These are phyloP conservation scores for Cyclostephanos invisitatus DNA, from an alignment of 108 stramenopile genomes.

Conservation along the genomic window DNA sequence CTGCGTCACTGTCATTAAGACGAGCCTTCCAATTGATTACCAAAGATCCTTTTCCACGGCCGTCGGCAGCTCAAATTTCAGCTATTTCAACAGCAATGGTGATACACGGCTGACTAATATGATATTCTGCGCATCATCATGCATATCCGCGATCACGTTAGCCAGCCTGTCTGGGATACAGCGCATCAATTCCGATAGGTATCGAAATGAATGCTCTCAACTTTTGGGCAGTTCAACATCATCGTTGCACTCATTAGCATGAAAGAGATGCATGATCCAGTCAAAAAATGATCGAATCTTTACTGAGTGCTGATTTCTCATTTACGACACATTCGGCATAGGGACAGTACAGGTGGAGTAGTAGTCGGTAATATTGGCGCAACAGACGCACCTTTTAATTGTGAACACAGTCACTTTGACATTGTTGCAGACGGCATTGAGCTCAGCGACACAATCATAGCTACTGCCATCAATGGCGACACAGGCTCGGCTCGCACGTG, in stretches of 20 bases:
- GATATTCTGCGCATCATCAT: slow-evolving; percentile 58
- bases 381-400: too few species aligned
- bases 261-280: background rate
- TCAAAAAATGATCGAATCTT: too few species aligned
- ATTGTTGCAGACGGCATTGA: too few species aligned
- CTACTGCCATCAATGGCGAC: too few species aligned
- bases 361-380: too few species aligned
- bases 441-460: too few species aligned
- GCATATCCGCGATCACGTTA: slow-evolving; percentile 48
- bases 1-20: slow-evolving; percentile 72
- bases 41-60: slow-evolving; percentile 59
- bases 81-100: slow-evolving; percentile 44
- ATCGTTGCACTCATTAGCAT: background rate
- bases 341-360: too few species aligned
- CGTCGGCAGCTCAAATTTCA: slow-evolving; percentile 36
- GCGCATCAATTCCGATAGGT: slow-evolving; percentile 62
- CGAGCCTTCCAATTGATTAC: slow-evolving; percentile 63
- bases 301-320: too few species aligned
- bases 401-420: too few species aligned
- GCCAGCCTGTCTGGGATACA: slow-evolving; percentile 74
- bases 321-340: too few species aligned
- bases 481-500: too few species aligned
- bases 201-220: slow-evolving; percentile 30
- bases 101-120: slow-evolving; percentile 55
- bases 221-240: background rate